Percentiles rank a stretch among this genome's conserved stretches.
These are phyloP conservation scores for Leptodontidium sp. DNA, from an alignment of 2,329 filamentous ascomycete genomes.

Conservation along the genomic window DNA sequence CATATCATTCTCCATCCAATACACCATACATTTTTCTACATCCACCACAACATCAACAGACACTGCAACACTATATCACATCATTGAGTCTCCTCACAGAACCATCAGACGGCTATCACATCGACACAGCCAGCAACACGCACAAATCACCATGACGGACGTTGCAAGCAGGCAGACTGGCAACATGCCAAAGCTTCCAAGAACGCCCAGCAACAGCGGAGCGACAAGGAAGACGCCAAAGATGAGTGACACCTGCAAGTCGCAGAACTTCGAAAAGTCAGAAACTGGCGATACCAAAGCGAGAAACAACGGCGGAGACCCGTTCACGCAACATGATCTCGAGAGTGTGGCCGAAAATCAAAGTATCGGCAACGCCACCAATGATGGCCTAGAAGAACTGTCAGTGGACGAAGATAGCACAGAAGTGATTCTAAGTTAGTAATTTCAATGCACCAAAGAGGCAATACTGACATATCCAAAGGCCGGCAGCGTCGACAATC, in stretches of 20 bases:
- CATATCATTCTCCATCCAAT: conserved; percentile 7
- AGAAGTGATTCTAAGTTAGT: conserved; percentile 16
- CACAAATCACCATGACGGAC: conserved; percentile 37
- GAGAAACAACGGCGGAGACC: conserved; percentile 1
- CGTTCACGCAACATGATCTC: conserved; percentile 14
- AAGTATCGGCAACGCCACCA: not conserved
- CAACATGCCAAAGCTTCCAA: conserved; percentile 29
- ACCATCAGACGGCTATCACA: conserved; percentile 7
- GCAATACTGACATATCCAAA: not conserved
- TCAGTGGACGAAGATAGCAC: conserved; percentile 32
- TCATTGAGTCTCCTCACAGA: not conserved
- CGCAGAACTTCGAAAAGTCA: not conserved
- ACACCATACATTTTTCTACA: conserved; percentile 10
- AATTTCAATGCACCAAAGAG: not conserved
- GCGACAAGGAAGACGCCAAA: conserved; percentile 10
- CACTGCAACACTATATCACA: conserved; percentile 19
- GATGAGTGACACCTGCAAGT: conserved; percentile 18
- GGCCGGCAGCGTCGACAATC: conserved; percentile 52
- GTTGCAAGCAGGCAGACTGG: conserved; percentile 28
- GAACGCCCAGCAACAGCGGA: conserved; percentile 26
- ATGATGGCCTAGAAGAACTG: conserved; percentile 29
- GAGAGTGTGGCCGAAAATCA: conserved; percentile 15
- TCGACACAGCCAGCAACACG: not conserved
- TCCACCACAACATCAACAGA: not conserved
- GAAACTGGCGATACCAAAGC: conserved; percentile 16